Conservation (phyloP, 192 early-diverging fungal species). For the Haplosporangium gracile region DNA sequence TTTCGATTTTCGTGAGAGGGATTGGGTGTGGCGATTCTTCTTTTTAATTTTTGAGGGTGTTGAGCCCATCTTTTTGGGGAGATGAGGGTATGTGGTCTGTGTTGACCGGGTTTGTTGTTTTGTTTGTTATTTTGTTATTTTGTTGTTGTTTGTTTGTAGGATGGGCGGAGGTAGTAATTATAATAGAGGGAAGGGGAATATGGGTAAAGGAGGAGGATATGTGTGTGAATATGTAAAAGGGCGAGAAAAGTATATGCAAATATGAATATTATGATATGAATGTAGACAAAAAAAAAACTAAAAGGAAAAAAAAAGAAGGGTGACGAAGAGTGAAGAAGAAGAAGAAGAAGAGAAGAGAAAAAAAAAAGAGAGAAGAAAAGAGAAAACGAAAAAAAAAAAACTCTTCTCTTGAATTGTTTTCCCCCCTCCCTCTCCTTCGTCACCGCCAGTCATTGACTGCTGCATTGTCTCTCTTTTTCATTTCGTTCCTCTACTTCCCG, state of each 20-base stretch:
- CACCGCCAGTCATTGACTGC: not conserved
- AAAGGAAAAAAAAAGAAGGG: not conserved
- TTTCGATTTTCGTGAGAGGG: not conserved
- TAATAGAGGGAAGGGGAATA: not conserved
- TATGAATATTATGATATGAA: not conserved
- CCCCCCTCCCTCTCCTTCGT: not conserved
- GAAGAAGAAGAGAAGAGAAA: not conserved
- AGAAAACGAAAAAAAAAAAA: not conserved
- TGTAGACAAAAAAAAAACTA: not conserved
- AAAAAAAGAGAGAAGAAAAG: not conserved
- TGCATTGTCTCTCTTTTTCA: not conserved
- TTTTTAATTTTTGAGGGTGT: slow-evolving; percentile 49
- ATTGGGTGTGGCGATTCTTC: slow-evolving; percentile 43
- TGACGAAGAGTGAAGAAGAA: not conserved
- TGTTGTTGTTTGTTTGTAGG: not conserved
- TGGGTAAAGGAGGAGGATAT: not conserved
- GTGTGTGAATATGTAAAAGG: not conserved
- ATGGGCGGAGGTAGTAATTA: not conserved
- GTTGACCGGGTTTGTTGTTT: not conserved
- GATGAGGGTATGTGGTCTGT: not conserved
- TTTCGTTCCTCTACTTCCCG: not conserved
- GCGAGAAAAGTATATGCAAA: not conserved
- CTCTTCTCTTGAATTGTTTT: not conserved
- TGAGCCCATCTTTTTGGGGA: slow-evolving; percentile 33
- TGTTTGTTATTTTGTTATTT: not conserved